Percentiles rank a stretch among this genome's conserved stretches.
Conservation (phyloP, 2,329 filamentous ascomycete species). For the Fusarium sterilihyphosum region DNA sequence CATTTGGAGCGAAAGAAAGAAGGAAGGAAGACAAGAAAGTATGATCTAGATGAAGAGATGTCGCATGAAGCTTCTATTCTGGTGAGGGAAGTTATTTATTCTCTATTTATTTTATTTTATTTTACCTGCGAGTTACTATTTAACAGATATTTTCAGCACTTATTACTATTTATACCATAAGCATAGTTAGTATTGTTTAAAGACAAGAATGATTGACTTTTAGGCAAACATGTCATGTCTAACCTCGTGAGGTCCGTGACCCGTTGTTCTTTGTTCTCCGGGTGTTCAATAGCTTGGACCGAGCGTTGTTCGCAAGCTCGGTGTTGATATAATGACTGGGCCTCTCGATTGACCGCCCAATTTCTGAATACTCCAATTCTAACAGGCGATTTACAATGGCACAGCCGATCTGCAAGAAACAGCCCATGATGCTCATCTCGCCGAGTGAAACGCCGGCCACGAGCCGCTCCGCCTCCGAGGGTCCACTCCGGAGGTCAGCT, state of each 20-base stretch:
- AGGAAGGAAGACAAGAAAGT: conserved; percentile 32
- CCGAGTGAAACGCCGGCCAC: conserved; percentile 26
- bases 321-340: not conserved
- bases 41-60: conserved; percentile 38
- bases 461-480: conserved; percentile 16
- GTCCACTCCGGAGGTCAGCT: conserved; percentile 10
- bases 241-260: conserved; percentile 9
- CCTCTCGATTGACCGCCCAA: not conserved
- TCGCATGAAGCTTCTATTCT: conserved; percentile 23
- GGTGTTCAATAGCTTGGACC: not conserved
- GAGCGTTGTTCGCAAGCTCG: not conserved
- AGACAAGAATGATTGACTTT: conserved; percentile 14
- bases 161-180: conserved; percentile 25
- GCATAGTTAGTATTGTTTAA: conserved; percentile 28
- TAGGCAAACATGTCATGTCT: not conserved
- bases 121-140: not conserved
- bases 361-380: not conserved
- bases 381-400: not conserved
- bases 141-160: conserved; percentile 14
- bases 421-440: not conserved
- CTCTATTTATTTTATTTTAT: not conserved
- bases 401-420: not conserved
- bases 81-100: conserved; percentile 22
- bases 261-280: conserved; percentile 30
- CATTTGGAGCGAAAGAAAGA: conserved; percentile 36